Base-by-base conservation (phyloP, 2,329 filamentous ascomycete genomes). In the Ophiocordyceps robertsii region DNA sequence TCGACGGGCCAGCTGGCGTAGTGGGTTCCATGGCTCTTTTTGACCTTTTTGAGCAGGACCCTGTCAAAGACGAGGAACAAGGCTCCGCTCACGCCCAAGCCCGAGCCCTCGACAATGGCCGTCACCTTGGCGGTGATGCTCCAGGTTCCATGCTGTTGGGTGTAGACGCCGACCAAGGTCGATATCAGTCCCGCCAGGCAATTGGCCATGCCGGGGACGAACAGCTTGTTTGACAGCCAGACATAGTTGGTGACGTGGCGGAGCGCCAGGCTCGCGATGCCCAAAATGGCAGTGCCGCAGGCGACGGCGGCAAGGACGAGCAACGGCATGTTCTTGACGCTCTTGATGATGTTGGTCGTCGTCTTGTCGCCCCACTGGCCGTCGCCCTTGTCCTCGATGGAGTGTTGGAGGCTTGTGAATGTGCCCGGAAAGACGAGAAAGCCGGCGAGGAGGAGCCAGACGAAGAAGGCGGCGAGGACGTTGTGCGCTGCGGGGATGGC, bases 381-480 rank as follows among this genome's bases (percentile, higher is more conserved):
- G 14, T 46, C 40, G 16, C 49, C 44, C 12, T 50, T 47, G 36
- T 44, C 44, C 30, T 52, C 52, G 39, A 56, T 46, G 27, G 49
- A 52, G 32, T 48, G 47, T 21, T 51, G 44, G 37, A 68, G 54
- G 29, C 59, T 65, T 32, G 65, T 71, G 50, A 73, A 75, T 1
- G 68, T 72, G 6, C 66, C 69, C 0, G 70, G 70, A 31, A 72
- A 64, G 36, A 74, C 60, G 14, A 75, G 58, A 56, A 73, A 75
- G 27, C 70, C 70, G 0, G 66, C 66, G 1, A 75, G 63, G 3
- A 75, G 60, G 38, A 72, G 59, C 68, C 66, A 75, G 37, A 56
- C 54, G 43, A 55, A 55, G 42, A 52, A 49, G 29, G 55, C 47
- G 39, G 65, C 65, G 17, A 69, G 56, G 41, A 72, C 59, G 54